Percentiles rank a stretch among this genome's conserved stretches.
phyloP scores from a whole-genome alignment of 2,329 filamentous ascomycete species.

The Neophaeococcomyces mojaviensis region DNA sequence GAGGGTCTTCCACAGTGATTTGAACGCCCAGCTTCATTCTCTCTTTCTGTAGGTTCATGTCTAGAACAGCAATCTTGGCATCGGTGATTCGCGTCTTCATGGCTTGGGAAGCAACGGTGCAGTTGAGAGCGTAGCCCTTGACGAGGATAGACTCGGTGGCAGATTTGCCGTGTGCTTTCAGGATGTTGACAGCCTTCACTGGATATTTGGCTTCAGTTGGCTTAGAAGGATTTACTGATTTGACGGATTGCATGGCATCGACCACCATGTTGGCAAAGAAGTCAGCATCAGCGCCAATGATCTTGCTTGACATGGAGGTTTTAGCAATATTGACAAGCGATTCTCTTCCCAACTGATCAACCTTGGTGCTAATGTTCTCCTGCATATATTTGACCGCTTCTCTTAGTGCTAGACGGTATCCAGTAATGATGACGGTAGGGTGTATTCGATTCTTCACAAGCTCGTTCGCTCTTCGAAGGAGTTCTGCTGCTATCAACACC shows the following conservation, averaged over 20 bases:
- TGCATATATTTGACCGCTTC: conserved; percentile 99
- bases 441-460: conserved; percentile 99
- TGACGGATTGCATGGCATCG: conserved; percentile 90
- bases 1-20: conserved; percentile 94
- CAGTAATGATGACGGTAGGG: conserved; percentile 97
- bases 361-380: conserved; percentile 94
- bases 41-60: conserved; percentile 99
- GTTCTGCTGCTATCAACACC: conserved; percentile 91
- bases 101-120: conserved; percentile 94
- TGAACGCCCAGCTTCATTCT: conserved; percentile 98
- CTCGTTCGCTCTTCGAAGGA: conserved; percentile 89
- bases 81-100: conserved; percentile 90
- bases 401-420: conserved; percentile 87
- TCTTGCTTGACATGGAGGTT: conserved; percentile 99
- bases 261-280: conserved; percentile 98
- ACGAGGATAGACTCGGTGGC: conserved; percentile 79
- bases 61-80: conserved; percentile 91
- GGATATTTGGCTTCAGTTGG: conserved; percentile 83
- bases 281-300: conserved; percentile 89
- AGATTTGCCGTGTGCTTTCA: conserved; percentile 96
- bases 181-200: conserved; percentile 96
- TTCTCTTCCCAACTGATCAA: conserved; percentile 82
- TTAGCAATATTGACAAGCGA: conserved; percentile 91
- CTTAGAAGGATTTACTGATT: conserved; percentile 74
- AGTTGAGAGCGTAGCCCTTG: conserved; percentile 96